phyloP scores from a whole-genome alignment of 208 protist genomes.

The Balamuthia mandrillaris region DNA sequence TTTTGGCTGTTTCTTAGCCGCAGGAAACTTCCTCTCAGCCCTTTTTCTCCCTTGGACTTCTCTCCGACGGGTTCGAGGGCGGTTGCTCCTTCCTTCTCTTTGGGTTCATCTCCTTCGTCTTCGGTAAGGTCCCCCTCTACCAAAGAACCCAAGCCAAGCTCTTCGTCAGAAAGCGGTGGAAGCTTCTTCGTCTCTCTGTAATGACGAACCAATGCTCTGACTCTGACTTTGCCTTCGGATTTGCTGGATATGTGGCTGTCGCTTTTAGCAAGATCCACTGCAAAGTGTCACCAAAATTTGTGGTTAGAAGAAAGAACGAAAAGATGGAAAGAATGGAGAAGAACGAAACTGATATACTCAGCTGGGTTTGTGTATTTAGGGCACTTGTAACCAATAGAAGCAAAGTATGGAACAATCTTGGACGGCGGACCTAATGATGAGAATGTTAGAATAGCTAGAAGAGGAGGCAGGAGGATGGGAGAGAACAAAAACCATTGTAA shows the following conservation, averaged over 20 bases:
- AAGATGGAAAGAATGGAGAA: not conserved
- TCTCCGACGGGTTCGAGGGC: too few species aligned
- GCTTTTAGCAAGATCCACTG: conserved; percentile 13
- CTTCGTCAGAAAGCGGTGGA: not conserved
- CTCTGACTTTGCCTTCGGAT: not conserved
- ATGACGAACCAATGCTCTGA: not conserved
- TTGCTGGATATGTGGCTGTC: conserved; percentile 27
- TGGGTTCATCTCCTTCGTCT: too few species aligned
- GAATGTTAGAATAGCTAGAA: not conserved
- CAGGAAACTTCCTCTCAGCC: too few species aligned
- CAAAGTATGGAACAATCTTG: conserved; percentile 15
- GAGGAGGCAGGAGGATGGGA: not conserved
- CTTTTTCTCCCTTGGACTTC: too few species aligned
- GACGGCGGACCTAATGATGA: not conserved
- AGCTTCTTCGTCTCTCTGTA: not conserved
- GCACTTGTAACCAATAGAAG: conserved; percentile 17
- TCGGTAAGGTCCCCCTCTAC: too few species aligned
- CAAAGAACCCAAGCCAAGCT: not conserved
- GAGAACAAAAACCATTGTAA: not conserved
- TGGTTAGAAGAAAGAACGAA: not conserved
- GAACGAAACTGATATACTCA: conserved; percentile 20
- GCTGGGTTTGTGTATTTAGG: conserved; percentile 41
- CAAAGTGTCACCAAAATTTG: not conserved
- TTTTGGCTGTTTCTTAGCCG: too few species aligned
- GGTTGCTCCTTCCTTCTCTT: too few species aligned